Base-by-base conservation (phyloP, 179 eudicot genomes). In the Amaranthus tricolor region DNA sequence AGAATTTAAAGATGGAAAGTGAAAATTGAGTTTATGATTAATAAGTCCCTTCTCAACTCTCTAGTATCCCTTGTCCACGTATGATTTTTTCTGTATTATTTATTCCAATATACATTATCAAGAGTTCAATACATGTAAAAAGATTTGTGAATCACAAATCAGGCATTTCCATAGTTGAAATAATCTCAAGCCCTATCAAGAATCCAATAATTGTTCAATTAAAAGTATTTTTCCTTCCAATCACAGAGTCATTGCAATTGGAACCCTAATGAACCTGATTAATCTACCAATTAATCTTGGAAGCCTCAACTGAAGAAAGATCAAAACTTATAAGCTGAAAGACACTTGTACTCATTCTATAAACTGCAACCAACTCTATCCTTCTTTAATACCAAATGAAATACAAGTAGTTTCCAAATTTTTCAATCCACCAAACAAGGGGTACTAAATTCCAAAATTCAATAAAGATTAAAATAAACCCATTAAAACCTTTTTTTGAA, bases 231-330 rank as follows among this genome's bases (percentile, higher is more conserved):
- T 49, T 31, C 68, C 9, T 66, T 17, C 15, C 6, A 16, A 45
- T 15, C 56, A 58, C 21, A 47, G 2, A 43, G 40, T 68, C 66
- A 47, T 47, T 11, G 13, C 58, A 31, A 47, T 44, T 47, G 24
- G 11, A 10, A 49, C 0, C 44, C 21, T 56, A 17, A 20, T 49
- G 50, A 24, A 12, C 44, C 12, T 4, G 44, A 49, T 45, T 16
- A 49, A 62, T 15, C 40, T 47, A 68, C 31, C 31, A 24, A 24
- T 45, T 45, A 7, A 6, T 24, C 52, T 31, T 14, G 20, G 6
- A 67, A 66, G 60, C 69, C 57, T 52, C 70, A 75, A 21, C 70
- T 44, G 16, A 13, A 10, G 13, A 52, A n/a, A 47, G 45, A 62
- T 16, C 40, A 1, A 31, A 31, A 31, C 40, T 31, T 1, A 4